A percentile compares a stretch with the other conserved stretches of the same genome.
phyloP scores from a whole-genome alignment of 257 asterid genomes.

The Vinca minor region DNA sequence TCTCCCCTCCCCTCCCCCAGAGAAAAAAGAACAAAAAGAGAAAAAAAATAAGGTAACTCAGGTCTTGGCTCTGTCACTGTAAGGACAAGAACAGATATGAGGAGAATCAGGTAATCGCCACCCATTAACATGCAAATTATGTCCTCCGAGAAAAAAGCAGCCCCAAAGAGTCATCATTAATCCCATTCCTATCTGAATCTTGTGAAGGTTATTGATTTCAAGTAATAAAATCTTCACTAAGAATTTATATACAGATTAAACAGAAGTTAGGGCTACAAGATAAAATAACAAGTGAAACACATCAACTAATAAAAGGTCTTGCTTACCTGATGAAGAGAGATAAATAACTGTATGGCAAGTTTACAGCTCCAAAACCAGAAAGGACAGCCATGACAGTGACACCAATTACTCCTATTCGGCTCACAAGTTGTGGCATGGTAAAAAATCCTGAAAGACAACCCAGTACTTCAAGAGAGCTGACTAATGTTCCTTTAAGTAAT shows the following conservation, averaged over 20 bases:
- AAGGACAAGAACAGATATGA: not conserved
- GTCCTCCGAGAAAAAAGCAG: not conserved
- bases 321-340: conserved; percentile 93
- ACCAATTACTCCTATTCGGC: conserved; percentile 97
- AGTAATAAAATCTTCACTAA: not conserved
- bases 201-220: not conserved
- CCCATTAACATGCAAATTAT: not conserved
- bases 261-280: not conserved
- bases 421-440: conserved; percentile 90
- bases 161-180: not conserved
- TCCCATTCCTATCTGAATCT: not conserved
- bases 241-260: not conserved
- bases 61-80: not conserved
- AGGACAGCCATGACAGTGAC: conserved; percentile 95
- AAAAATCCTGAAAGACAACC: conserved; percentile 63
- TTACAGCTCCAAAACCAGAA: conserved; percentile 98
- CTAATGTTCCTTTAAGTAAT: not conserved
- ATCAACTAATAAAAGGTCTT: not conserved
- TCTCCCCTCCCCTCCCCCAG: not conserved
- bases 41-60: not conserved
- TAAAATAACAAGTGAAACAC: not conserved
- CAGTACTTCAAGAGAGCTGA: not conserved
- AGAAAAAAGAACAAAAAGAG: not conserved
- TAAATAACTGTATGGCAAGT: conserved; percentile 90
- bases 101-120: not conserved